These are phyloP conservation scores for Termitomyces sp. DNA, from an alignment of 768 basidiomycete genomes.

Conservation along the genomic window DNA sequence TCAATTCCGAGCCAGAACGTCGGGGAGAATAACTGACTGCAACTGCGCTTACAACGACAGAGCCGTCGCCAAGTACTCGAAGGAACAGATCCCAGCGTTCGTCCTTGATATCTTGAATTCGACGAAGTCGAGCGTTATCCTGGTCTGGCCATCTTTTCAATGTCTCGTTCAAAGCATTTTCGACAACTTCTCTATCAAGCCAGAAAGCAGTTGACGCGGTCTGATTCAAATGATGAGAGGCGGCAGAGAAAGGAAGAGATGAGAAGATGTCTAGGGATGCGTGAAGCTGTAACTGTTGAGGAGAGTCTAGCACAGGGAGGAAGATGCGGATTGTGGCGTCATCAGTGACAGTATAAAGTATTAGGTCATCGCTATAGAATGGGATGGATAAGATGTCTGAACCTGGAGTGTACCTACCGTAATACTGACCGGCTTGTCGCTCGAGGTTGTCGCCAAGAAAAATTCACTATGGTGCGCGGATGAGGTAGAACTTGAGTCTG, in stretches of 20 bases:
- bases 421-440: slow-evolving; percentile 50
- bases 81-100: slow-evolving; percentile 80
- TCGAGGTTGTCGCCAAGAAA: slow-evolving; percentile 70
- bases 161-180: slow-evolving; percentile 36
- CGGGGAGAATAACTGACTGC: slow-evolving; percentile 45
- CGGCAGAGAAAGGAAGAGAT: slow-evolving; percentile 40
- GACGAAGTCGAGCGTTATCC: slow-evolving; percentile 41
- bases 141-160: slow-evolving; percentile 28
- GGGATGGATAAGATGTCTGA: background rate
- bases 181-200: slow-evolving; percentile 60
- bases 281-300: slow-evolving; percentile 80
- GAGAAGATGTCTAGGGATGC: slow-evolving; percentile 67
- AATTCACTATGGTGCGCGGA: slow-evolving; percentile 62
- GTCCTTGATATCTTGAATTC: slow-evolving; percentile 56
- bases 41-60: slow-evolving; percentile 66
- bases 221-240: slow-evolving; percentile 24
- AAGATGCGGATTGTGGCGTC: slow-evolving; percentile 83
- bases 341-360: slow-evolving; percentile 79
- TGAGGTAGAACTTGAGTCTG: slow-evolving; percentile 66
- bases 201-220: slow-evolving; percentile 54
- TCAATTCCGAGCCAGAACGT: background rate
- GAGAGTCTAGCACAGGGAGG: slow-evolving; percentile 82
- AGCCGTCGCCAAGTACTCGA: slow-evolving; percentile 65
- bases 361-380: slow-evolving; percentile 56
- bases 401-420: background rate